Evolutionary conservation across 768 basidiomycete genomes (phyloP).

Genomic region (Macrocybe gigantea): DNA sequence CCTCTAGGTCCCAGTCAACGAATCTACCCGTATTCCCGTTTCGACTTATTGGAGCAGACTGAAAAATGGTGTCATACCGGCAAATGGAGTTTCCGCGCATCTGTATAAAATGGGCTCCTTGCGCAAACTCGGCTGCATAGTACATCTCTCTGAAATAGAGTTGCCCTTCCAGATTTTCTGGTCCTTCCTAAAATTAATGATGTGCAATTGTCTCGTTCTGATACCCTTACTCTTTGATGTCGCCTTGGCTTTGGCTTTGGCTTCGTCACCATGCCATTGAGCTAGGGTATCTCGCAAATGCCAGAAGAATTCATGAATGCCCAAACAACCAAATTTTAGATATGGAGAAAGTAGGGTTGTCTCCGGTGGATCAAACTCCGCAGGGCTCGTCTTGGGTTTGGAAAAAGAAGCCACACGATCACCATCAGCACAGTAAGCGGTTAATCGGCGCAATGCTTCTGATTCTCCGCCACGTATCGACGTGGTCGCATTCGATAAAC

Average conservation of each 20-base stretch:
- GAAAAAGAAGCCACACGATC: slow-evolving; percentile 4
- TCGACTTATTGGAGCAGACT: not conserved
- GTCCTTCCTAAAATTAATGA: not conserved
- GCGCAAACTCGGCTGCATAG: slow-evolving; percentile 2
- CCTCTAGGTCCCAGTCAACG: slow-evolving; percentile 1
- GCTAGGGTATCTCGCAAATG: slow-evolving; percentile 3
- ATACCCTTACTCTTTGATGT: too few relatives aligned
- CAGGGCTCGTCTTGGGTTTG: slow-evolving; percentile 6
- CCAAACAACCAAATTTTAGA: slow-evolving; percentile 6
- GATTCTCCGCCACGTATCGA: slow-evolving; percentile 6
- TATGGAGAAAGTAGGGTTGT: slow-evolving; percentile 7
- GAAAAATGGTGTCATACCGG: slow-evolving; percentile 4
- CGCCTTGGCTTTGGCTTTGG: too few relatives aligned
- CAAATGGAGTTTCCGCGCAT: slow-evolving; percentile 8
- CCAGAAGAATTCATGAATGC: slow-evolving; percentile 2
- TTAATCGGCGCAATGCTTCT: slow-evolving; percentile 6
- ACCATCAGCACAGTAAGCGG: slow-evolving; percentile 3
- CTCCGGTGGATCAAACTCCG: slow-evolving; percentile 8
- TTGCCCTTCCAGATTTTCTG: slow-evolving; percentile 7
- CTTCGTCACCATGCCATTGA: not conserved
- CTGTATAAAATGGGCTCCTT: slow-evolving; percentile 4
- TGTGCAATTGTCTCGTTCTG: not conserved
- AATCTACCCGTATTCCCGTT: not conserved
- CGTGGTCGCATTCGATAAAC: slow-evolving; percentile 3
- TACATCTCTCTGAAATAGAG: slow-evolving; percentile 9